These are phyloP conservation scores for Pleurotus giganteus DNA, from an alignment of 768 basidiomycete genomes.

Conservation along the genomic window DNA sequence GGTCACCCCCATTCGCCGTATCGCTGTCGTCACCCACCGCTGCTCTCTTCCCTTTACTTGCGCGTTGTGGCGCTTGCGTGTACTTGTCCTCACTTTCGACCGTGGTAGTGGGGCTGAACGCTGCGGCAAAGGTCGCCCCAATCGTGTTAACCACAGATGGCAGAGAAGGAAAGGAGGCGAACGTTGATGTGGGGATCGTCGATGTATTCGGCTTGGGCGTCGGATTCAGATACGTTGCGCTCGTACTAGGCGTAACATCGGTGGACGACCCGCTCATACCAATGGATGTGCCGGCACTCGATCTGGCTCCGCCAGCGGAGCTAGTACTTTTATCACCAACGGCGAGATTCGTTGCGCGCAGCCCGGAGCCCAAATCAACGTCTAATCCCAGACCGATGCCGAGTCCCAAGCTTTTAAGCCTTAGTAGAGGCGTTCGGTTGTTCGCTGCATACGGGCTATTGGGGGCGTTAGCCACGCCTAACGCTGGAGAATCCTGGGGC, in stretches of 20 bases:
- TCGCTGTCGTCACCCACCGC: background rate
- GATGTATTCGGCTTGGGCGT: background rate
- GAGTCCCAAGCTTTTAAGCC: background rate
- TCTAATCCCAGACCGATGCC: background rate
- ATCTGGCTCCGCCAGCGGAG: background rate
- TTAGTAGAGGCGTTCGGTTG: background rate
- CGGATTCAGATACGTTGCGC: background rate
- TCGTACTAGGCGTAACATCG: background rate
- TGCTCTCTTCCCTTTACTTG: background rate
- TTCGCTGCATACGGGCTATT: background rate
- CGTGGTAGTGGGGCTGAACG: background rate
- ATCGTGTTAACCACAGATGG: background rate
- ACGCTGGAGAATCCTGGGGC: background rate
- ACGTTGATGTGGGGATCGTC: background rate
- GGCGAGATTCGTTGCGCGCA: background rate
- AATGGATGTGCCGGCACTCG: background rate
- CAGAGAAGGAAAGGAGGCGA: background rate
- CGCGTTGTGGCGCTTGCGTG: background rate
- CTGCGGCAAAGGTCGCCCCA: background rate
- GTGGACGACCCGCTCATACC: background rate
- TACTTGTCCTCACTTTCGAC: background rate
- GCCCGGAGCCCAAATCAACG: background rate
- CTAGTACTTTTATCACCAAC: background rate
- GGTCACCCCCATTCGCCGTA: background rate
- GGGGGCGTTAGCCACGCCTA: background rate